These are phyloP conservation scores for Acrocalymma vagum DNA, from an alignment of 2,329 filamentous ascomycete species.

Conservation along the genomic window DNA sequence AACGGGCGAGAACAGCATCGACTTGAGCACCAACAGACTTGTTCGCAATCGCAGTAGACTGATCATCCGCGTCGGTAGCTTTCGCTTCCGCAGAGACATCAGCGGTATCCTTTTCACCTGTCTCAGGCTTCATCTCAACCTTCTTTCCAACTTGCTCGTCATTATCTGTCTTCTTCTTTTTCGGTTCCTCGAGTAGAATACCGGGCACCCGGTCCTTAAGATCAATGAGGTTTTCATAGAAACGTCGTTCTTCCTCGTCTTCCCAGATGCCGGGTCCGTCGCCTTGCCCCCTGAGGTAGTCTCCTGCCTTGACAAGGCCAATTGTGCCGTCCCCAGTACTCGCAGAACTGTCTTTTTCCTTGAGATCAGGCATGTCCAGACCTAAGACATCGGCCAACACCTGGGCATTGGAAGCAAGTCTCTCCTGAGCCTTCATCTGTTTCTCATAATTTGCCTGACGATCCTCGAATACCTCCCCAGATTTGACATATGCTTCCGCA, in stretches of 20 bases:
- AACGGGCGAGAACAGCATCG: slow-evolving; percentile 82
- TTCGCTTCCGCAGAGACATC: slow-evolving; percentile 57
- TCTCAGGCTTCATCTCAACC: slow-evolving; percentile 56
- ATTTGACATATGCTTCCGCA: slow-evolving; percentile 97
- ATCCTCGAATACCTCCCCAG: slow-evolving; percentile 97
- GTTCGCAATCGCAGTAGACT: slow-evolving; percentile 93
- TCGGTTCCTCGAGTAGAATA: slow-evolving; percentile 90
- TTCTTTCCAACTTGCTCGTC: slow-evolving; percentile 88
- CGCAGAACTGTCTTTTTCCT: slow-evolving; percentile 78
- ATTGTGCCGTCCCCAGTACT: slow-evolving; percentile 77
- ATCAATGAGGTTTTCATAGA: slow-evolving; percentile 97
- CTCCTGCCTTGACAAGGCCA: slow-evolving; percentile 90
- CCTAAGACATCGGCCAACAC: slow-evolving; percentile 87
- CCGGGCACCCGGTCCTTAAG: slow-evolving; percentile 94
- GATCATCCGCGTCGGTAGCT: slow-evolving; percentile 72
- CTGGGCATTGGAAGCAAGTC: slow-evolving; percentile 88
- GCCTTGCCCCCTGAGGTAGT: slow-evolving; percentile 88
- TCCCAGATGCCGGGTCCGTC: slow-evolving; percentile 98
- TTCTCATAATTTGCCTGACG: slow-evolving; percentile 96
- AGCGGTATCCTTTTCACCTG: slow-evolving; percentile 51
- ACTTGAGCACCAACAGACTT: slow-evolving; percentile 98
- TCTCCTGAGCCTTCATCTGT: slow-evolving; percentile 89
- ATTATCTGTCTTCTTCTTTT: slow-evolving; percentile 86
- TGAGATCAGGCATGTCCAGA: slow-evolving; percentile 91
- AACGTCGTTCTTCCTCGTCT: slow-evolving; percentile 95